Conservation (phyloP, 495 filamentous ascomycete species). For the Daldinia vernicosa region DNA sequence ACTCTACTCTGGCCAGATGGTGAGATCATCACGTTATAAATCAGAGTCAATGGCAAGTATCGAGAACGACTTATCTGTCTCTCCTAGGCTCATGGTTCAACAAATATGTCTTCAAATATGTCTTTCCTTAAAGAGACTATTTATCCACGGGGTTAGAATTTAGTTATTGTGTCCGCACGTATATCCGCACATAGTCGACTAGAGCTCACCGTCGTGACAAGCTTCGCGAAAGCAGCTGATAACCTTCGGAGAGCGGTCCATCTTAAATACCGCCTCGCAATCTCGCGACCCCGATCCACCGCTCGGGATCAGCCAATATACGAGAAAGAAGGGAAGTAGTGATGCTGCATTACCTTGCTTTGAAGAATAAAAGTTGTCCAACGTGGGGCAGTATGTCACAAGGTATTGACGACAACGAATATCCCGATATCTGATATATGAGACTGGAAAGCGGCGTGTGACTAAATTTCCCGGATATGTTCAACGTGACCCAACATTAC, state of each 20-base stretch:
- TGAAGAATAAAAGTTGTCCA: constrained; percentile 6
- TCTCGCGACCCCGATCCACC: constrained; percentile 33
- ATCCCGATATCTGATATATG: constrained; percentile 19
- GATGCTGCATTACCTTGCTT: background rate
- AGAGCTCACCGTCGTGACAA: constrained; percentile 16
- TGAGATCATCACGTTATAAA: constrained; percentile 29
- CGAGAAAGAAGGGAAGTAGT: constrained; percentile 6
- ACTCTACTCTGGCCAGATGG: constrained; percentile 6
- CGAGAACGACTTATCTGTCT: background rate
- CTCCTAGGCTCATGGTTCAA: constrained; percentile 8
- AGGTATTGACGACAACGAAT: constrained; percentile 8
- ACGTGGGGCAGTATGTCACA: constrained; percentile 3
- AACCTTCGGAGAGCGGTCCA: constrained; percentile 38
- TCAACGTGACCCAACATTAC: constrained; percentile 23
- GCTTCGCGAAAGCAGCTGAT: constrained; percentile 16
- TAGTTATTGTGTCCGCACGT: background rate
- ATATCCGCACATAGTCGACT: constrained; percentile 17
- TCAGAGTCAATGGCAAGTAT: constrained; percentile 10
- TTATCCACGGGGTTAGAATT: background rate
- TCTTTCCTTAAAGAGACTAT: background rate
- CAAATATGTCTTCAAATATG: background rate
- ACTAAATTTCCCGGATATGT: constrained; percentile 16
- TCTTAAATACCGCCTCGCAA: constrained; percentile 35
- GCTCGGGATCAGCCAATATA: constrained; percentile 23
- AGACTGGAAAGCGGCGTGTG: constrained; percentile 12